Conservation (phyloP, 352 stramenopile genomes). For the Saprolegnia diclina region DNA sequence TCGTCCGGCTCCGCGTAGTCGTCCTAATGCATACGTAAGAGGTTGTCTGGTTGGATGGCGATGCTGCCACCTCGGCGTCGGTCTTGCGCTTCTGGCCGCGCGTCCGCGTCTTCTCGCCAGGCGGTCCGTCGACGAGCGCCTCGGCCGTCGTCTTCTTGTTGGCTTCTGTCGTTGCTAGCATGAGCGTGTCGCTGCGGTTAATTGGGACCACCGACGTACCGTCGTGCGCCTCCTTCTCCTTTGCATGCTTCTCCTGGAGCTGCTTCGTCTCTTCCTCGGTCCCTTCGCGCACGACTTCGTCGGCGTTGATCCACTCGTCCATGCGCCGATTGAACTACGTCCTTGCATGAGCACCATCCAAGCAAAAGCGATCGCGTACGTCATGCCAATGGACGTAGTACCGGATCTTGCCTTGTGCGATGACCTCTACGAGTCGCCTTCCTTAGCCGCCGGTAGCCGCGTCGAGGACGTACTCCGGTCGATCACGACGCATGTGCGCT, state of each 20-base stretch:
- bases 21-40: conserved; percentile 29
- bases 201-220: background rate
- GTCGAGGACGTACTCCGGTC: conserved; percentile 47
- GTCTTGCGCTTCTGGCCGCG: conserved; percentile 72
- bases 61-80: conserved; percentile 31
- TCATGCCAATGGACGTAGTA: conserved; percentile 86
- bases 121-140: background rate
- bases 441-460: conserved; percentile 5
- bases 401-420: conserved; percentile 64
- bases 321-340: conserved; percentile 80
- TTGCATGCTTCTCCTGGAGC: conserved; percentile 68
- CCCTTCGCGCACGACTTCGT: conserved; percentile 66
- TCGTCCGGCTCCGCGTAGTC: conserved; percentile 80
- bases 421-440: conserved; percentile 32
- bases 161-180: background rate
- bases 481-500: conserved; percentile 76
- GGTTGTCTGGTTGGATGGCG: background rate
- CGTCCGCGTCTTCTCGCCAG: conserved; percentile 40
- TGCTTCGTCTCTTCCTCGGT: conserved; percentile 68
- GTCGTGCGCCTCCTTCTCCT: conserved; percentile 49
- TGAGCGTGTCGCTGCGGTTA: background rate
- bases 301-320: conserved; percentile 84
- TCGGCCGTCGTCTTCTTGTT: conserved; percentile 4
- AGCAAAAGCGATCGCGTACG: conserved; percentile 30
- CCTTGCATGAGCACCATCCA: background rate